Conservation (phyloP, 2,329 filamentous ascomycete genomes). For the Arachnomyces sp. region DNA sequence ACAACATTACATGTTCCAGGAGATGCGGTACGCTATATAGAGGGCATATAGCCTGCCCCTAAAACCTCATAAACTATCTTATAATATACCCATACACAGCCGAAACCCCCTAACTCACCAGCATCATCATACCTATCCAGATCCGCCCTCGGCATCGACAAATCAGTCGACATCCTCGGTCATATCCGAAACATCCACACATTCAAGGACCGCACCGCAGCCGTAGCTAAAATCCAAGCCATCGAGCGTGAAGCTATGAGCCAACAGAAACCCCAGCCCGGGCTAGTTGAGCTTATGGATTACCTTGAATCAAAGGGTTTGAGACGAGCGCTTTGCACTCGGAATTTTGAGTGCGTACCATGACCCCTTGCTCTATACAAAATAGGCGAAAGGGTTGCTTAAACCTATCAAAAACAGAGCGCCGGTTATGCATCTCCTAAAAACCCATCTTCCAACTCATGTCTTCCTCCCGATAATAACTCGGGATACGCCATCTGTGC, state of each 20-base stretch:
- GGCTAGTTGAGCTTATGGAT: slow-evolving; percentile 68
- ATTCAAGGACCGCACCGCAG: slow-evolving; percentile 50
- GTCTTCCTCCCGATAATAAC: slow-evolving; percentile 75
- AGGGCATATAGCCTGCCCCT: not conserved
- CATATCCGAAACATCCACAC: slow-evolving; percentile 71
- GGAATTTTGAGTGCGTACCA: slow-evolving; percentile 71
- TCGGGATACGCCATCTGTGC: slow-evolving; percentile 58
- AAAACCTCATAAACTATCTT: not conserved
- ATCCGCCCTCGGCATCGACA: slow-evolving; percentile 62
- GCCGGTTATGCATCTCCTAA: slow-evolving; percentile 44
- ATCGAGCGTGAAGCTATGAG: slow-evolving; percentile 80
- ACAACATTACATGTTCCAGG: slow-evolving; percentile 89
- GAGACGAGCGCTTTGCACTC: slow-evolving; percentile 80
- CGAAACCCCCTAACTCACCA: slow-evolving; percentile 21
- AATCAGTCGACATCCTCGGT: slow-evolving; percentile 73
- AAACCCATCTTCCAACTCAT: slow-evolving; percentile 62
- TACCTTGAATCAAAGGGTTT: slow-evolving; percentile 64
- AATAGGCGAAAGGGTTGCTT: not conserved
- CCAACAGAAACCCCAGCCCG: slow-evolving; percentile 71
- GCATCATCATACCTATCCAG: slow-evolving; percentile 14
- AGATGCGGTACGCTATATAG: slow-evolving; percentile 59
- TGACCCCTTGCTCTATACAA: not conserved
- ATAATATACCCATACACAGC: not conserved
- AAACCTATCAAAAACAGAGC: slow-evolving; percentile 18
- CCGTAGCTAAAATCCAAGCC: slow-evolving; percentile 64